Evolutionary conservation across 192 early-diverging fungal genomes (phyloP).

Genomic region (Rhizoclosmatium globosum): DNA sequence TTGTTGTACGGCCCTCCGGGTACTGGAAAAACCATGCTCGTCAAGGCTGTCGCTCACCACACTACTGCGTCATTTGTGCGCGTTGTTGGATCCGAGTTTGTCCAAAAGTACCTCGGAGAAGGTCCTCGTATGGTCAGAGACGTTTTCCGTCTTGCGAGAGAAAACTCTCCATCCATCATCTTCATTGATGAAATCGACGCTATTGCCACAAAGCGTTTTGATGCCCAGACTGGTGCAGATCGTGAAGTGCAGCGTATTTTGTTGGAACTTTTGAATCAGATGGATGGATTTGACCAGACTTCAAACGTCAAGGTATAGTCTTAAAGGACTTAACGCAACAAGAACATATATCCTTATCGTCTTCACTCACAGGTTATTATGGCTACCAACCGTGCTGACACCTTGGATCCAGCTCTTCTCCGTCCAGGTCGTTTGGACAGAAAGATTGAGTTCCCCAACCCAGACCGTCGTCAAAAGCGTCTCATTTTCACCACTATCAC

Average conservation of each 20-base stretch:
- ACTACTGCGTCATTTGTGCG: slow-evolving; percentile 98
- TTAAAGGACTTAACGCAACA: slow-evolving; percentile 6
- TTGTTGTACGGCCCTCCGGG: slow-evolving; percentile 94
- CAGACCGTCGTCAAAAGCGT: slow-evolving; percentile 96
- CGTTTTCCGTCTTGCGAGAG: slow-evolving; percentile 94
- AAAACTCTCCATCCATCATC: slow-evolving; percentile 96
- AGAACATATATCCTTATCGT: slow-evolving; percentile 2
- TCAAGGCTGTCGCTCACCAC: slow-evolving; percentile 98
- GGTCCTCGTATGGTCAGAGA: slow-evolving; percentile 98
- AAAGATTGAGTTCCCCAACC: slow-evolving; percentile 99
- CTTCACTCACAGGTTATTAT: slow-evolving; percentile 76
- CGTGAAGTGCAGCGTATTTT: slow-evolving; percentile 97
- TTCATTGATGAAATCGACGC: slow-evolving; percentile 99
- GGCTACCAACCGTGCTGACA: slow-evolving; percentile 98
- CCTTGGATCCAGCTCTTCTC: slow-evolving; percentile 96
- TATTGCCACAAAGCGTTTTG: slow-evolving; percentile 90
- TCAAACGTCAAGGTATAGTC: slow-evolving; percentile 88
- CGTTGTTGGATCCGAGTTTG: slow-evolving; percentile 96
- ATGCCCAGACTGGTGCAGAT: slow-evolving; percentile 84
- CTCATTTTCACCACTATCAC: slow-evolving; percentile 98
- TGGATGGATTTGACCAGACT: slow-evolving; percentile 96
- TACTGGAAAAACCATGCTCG: slow-evolving; percentile 88
- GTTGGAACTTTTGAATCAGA: slow-evolving; percentile 96
- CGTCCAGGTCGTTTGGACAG: slow-evolving; percentile 98
- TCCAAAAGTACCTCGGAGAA: slow-evolving; percentile 99